These are phyloP conservation scores for Nissolia schottii DNA, from an alignment of 306 rosid species.

Conservation along the genomic window DNA sequence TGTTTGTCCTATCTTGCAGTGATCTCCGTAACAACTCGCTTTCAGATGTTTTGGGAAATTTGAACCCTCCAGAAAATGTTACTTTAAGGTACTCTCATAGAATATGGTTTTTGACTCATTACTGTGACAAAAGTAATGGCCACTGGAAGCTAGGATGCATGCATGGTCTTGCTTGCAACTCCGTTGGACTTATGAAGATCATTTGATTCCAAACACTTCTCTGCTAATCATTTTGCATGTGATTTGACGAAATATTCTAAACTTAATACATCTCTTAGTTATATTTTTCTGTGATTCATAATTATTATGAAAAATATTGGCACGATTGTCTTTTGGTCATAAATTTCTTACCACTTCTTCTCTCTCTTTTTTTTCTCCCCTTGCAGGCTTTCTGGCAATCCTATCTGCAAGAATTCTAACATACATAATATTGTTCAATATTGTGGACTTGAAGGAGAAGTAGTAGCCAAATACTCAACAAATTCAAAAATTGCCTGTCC, in stretches of 20 bases:
- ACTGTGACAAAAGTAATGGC: too few relatives aligned
- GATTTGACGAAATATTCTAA: background rate
- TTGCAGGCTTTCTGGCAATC: constrained; percentile 79
- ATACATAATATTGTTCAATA: constrained; percentile 38
- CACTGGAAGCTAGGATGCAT: background rate
- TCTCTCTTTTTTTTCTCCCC: constrained; percentile 10
- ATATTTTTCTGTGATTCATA: background rate
- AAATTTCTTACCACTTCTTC: constrained; percentile 6
- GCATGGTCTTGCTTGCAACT: background rate
- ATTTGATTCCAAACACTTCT: background rate
- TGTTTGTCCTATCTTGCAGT: constrained; percentile 40
- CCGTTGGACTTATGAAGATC: background rate
- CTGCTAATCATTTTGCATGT: background rate
- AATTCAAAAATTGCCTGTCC: constrained; percentile 34
- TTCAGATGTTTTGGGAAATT: constrained; percentile 36
- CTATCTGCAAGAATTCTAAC: constrained; percentile 54
- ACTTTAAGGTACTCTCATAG: constrained; percentile 56
- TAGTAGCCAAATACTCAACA: background rate
- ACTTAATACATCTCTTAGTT: background rate
- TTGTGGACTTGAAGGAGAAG: constrained; percentile 44
- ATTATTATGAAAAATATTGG: background rate
- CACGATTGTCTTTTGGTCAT: constrained; percentile 2
- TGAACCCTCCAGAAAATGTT: constrained; percentile 54
- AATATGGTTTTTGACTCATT: background rate
- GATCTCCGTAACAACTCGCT: constrained; percentile 68